These are phyloP conservation scores for Coniosporium tulheliwenetii DNA, from an alignment of 2,329 filamentous ascomycete genomes.

Conservation along the genomic window DNA sequence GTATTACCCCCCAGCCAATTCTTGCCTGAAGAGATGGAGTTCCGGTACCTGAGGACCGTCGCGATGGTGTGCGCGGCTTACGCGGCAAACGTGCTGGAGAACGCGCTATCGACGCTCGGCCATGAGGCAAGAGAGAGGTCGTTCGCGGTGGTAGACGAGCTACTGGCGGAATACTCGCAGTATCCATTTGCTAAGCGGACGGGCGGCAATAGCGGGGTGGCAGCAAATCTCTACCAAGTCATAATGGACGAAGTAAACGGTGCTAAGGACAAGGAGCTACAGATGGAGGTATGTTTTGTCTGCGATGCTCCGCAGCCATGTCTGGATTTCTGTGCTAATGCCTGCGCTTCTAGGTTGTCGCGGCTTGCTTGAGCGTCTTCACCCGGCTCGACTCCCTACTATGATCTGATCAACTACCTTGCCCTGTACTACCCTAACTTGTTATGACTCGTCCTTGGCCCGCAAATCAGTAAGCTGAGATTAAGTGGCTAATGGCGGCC, in stretches of 20 bases:
- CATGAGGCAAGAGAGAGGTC: conserved; percentile 89
- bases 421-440: no score
- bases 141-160: conserved; percentile 92
- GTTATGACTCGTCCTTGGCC: no score
- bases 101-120: conserved; percentile 83
- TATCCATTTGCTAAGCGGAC: conserved; percentile 83
- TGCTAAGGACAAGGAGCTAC: conserved; percentile 83
- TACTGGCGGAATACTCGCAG: conserved; percentile 91
- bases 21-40: conserved; percentile 86
- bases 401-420: conserved; percentile 38
- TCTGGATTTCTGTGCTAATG: not conserved
- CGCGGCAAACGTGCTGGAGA: conserved; percentile 94
- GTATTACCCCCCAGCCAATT: conserved; percentile 77
- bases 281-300: conserved; percentile 60
- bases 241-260: conserved; percentile 76
- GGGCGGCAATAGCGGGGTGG: conserved; percentile 66
- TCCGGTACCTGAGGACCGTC: conserved; percentile 81
- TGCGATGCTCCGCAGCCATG: not conserved
- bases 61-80: conserved; percentile 97
- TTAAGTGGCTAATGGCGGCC: no score
- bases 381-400: conserved; percentile 92
- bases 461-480: no score
- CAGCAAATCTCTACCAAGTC: conserved; percentile 78
- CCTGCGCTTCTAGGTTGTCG: conserved; percentile 47
- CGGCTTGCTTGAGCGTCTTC: conserved; percentile 92